Evolutionary conservation across 2,329 filamentous ascomycete genomes (phyloP).

Genomic region (Periconia sp.): DNA sequence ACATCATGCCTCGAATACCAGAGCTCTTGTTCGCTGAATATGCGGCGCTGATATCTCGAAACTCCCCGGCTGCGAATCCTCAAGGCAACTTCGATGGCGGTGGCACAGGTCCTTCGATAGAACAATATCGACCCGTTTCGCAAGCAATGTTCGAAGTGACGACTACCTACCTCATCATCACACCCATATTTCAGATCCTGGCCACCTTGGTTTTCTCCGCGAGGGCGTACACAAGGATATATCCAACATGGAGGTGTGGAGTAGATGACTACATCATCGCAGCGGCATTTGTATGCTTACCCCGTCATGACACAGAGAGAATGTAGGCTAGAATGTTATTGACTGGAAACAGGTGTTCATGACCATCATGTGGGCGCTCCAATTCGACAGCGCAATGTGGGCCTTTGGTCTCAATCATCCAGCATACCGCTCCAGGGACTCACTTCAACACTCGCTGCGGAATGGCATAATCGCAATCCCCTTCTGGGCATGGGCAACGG

Average conservation of each 20-base stretch:
- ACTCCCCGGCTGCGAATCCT: too few species aligned
- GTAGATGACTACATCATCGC: slow-evolving; percentile 19
- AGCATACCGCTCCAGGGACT: not conserved
- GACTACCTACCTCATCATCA: slow-evolving; percentile 7
- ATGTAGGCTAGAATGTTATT: not conserved
- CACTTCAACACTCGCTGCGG: slow-evolving; percentile 2
- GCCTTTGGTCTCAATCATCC: slow-evolving; percentile 3
- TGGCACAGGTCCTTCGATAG: too few species aligned
- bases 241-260: slow-evolving; percentile 15
- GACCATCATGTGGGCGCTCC: slow-evolving; percentile 12
- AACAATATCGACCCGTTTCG: not conserved
- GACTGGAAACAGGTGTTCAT: slow-evolving; percentile 12
- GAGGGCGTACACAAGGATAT: slow-evolving; percentile 17
- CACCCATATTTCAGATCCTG: slow-evolving; percentile 13
- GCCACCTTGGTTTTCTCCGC: slow-evolving; percentile 13
- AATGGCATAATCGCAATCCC: slow-evolving; percentile 14
- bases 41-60: too few species aligned
- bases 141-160: not conserved
- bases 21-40: too few species aligned
- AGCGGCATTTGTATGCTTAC: slow-evolving; percentile 16
- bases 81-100: too few species aligned
- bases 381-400: slow-evolving; percentile 8
- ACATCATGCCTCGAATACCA: too few species aligned
- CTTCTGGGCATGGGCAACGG: slow-evolving; percentile 22
- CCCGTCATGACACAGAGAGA: not conserved